These are phyloP conservation scores for Sanguinoderma infundibulare DNA, from an alignment of 1,284 basidiomycete genomes.

Conservation along the genomic window DNA sequence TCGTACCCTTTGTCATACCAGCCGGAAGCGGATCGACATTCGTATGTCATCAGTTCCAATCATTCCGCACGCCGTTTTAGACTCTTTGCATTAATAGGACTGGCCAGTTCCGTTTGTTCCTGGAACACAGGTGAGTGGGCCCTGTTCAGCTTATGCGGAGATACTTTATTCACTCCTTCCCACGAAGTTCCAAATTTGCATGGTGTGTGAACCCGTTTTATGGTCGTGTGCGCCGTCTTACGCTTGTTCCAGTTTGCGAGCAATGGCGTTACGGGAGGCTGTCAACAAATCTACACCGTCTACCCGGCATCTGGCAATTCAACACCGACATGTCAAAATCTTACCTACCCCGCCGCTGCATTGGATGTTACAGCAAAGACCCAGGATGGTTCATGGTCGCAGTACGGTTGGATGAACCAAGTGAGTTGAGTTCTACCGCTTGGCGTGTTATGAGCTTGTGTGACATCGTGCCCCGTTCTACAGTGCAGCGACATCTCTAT, in stretches of 20 bases:
- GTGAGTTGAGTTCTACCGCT: conserved; percentile 33
- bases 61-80: conserved; percentile 1
- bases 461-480: background rate
- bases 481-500: conserved; percentile 61
- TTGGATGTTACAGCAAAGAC: conserved; percentile 50
- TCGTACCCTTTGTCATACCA: conserved; percentile 55
- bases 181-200: conserved; percentile 64
- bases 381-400: conserved; percentile 51
- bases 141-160: background rate
- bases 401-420: conserved; percentile 63
- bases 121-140: conserved; percentile 48
- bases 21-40: conserved; percentile 51
- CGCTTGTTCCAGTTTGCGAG: conserved; percentile 49
- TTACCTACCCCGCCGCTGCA: conserved; percentile 48
- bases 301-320: conserved; percentile 42
- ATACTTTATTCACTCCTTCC: background rate
- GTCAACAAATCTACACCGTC: conserved; percentile 58
- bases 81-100: conserved; percentile 40
- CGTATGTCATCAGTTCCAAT: conserved; percentile 38
- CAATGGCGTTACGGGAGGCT: conserved; percentile 62
- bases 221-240: background rate
- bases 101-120: conserved; percentile 62
- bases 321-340: conserved; percentile 47
- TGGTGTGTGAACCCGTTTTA: conserved; percentile 43
- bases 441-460: too few species aligned